Conservation (phyloP, 2,329 filamentous ascomycete species). For the Lecanicillium sp. region DNA sequence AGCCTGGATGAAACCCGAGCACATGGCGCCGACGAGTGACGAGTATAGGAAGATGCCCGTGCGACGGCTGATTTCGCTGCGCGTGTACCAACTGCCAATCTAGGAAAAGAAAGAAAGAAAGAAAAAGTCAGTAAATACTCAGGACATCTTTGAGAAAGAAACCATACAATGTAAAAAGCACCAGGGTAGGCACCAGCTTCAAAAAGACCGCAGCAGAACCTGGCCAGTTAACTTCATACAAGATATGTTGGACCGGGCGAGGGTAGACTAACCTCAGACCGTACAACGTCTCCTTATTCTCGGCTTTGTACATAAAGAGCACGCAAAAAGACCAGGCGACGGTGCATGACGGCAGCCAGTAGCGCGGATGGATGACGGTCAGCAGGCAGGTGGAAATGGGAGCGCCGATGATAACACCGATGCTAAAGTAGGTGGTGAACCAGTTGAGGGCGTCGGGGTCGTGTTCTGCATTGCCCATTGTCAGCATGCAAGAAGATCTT, state of each 20-base stretch:
- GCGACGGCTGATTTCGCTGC: conserved; percentile 47
- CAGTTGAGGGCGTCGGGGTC: conserved; percentile 31
- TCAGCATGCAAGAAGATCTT: not conserved
- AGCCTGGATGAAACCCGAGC: conserved; percentile 26
- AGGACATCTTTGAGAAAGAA: no score
- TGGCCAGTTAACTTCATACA: no score
- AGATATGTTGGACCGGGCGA: no score
- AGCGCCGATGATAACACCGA: conserved; percentile 38
- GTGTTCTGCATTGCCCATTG: conserved; percentile 4
- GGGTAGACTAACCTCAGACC: conserved; percentile 24
- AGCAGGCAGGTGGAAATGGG: conserved; percentile 35
- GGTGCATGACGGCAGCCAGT: conserved; percentile 31
- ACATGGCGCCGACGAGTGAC: conserved; percentile 38
- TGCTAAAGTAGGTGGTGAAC: conserved; percentile 38
- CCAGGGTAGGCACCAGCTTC: conserved; percentile 50
- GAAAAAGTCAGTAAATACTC: no score
- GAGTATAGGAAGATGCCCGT: conserved; percentile 52
- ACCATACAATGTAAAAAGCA: conserved; percentile 35
- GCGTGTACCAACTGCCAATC: conserved; percentile 53
- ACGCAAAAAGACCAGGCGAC: conserved; percentile 31
- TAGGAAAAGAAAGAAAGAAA: not conserved
- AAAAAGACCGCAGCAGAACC: conserved; percentile 47
- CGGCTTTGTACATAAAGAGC: conserved; percentile 29
- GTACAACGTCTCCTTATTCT: conserved; percentile 29
- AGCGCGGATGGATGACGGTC: conserved; percentile 33